Base-by-base conservation (phyloP, 1,284 basidiomycete genomes). In the Ceratobasidium sp. region DNA sequence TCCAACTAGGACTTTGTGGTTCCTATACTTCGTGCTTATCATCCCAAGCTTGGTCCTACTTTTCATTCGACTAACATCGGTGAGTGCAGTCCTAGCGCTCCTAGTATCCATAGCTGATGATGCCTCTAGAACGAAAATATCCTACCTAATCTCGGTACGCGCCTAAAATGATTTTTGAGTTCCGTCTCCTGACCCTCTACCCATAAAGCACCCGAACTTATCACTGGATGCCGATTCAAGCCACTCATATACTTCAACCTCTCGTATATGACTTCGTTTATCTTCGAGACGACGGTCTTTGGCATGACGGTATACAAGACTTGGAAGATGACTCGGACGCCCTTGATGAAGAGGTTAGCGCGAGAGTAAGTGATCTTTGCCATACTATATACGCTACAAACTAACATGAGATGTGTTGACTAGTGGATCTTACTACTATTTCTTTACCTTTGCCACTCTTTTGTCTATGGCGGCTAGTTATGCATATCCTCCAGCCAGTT, bases 171-270 rank as follows among this genome's bases (percentile, higher is more conserved):
- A 23, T n/a, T 64, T 10, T n/a, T 23, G 26, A 33, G 33, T 33
- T 42, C 26, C 39, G 60, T 1, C 20, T 10, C 20, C 26, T 18
- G 2, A 56, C 2, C 23, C 9, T 23, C 9, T n/a, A 56, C 26
- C 26, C 26, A n/a, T 10, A 9, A n/a, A 64, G 63, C 39, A 33
- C 63, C 63, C 4, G 20, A 64, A 3, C 15, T 23, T 12, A 44
- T 64, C 12, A 40, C 63, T 40, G 63, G 63, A 6, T 64, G 63
- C 42, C 23, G 63, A 42, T 44, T 64, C 33, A 56, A 64, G 40
- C 63, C 63, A 23, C 20, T 56, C 2, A 56, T 56, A 56, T 56
- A n/a, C 39, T 42, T 64, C 40, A 64, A 64, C 63, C 55, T 56
- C 23, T 56, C 55, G 3, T 56, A 56, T 7, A 64, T 44, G 33